phyloP scores from a whole-genome alignment of 352 stramenopile species.

The Halophytophthora polymorphica region DNA sequence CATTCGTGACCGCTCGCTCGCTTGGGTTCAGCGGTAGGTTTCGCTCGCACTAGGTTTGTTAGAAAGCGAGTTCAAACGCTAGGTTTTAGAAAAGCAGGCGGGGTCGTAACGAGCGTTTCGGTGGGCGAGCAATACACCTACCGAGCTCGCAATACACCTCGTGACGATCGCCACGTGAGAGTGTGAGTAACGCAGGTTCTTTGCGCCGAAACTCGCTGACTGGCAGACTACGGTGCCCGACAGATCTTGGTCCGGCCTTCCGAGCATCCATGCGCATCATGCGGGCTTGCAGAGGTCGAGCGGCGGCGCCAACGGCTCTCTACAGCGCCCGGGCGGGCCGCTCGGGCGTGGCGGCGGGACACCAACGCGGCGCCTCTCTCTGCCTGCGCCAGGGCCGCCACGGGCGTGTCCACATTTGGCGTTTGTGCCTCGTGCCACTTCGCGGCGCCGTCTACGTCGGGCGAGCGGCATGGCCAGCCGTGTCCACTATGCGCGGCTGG shows the following conservation, averaged over 20 bases:
- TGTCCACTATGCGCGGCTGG: conserved; percentile 19
- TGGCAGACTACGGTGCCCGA: conserved; percentile 11
- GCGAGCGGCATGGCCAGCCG: too few species aligned
- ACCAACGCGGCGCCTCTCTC: not conserved
- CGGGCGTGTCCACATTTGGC: conserved; percentile 28
- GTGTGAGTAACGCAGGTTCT: not conserved
- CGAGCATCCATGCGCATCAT: conserved; percentile 10
- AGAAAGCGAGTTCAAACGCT: not conserved
- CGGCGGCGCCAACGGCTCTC: not conserved
- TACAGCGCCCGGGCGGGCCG: not conserved
- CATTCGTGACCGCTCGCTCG: not conserved
- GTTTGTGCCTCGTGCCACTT: conserved; percentile 15
- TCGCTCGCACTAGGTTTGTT: not conserved
- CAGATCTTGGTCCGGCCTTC: conserved; percentile 14
- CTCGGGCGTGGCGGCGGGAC: not conserved
- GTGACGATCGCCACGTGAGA: too few species aligned
- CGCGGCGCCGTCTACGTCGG: conserved; percentile 7
- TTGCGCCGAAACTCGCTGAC: not conserved
- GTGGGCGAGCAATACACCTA: not conserved
- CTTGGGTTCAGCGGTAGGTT: not conserved
- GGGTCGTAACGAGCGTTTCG: not conserved
- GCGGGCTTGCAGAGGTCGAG: conserved; percentile 1
- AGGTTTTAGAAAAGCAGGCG: not conserved
- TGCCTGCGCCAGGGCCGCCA: conserved; percentile 5
- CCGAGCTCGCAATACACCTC: not conserved